Evolutionary conservation across 2,329 filamentous ascomycete genomes (phyloP).

Genomic region (Cladophialophora chaetospira): DNA sequence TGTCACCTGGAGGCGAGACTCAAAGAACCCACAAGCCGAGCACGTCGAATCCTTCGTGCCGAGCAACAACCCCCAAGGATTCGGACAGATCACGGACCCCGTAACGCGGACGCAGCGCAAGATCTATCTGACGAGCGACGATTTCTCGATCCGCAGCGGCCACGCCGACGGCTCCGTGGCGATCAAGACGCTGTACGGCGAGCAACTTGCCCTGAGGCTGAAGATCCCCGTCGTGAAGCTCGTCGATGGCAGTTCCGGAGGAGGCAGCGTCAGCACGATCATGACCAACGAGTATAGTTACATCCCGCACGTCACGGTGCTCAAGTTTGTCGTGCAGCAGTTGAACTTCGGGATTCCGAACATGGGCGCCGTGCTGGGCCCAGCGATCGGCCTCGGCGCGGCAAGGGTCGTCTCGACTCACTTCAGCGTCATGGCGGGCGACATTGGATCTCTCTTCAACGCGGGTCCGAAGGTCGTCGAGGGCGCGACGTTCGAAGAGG

Average conservation of each 20-base stretch:
- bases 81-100: slow-evolving; percentile 48
- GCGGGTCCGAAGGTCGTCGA: slow-evolving; percentile 66
- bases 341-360: slow-evolving; percentile 67
- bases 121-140: slow-evolving; percentile 64
- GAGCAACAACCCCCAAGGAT: slow-evolving; percentile 65
- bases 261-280: slow-evolving; percentile 45
- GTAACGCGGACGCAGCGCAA: slow-evolving; percentile 47
- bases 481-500: slow-evolving; percentile 66
- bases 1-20: slow-evolving; percentile 54
- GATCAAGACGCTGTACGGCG: slow-evolving; percentile 61
- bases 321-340: slow-evolving; percentile 38
- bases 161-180: slow-evolving; percentile 63
- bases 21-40: slow-evolving; percentile 45
- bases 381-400: slow-evolving; percentile 62
- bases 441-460: slow-evolving; percentile 64
- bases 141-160: slow-evolving; percentile 64
- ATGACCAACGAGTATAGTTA: slow-evolving; percentile 57
- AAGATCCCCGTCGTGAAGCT: slow-evolving; percentile 67
- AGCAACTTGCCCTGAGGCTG: slow-evolving; percentile 63
- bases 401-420: slow-evolving; percentile 64
- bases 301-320: slow-evolving; percentile 59
- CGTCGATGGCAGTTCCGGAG: slow-evolving; percentile 64
- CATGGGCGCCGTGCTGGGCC: slow-evolving; percentile 63
- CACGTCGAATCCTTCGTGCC: slow-evolving; percentile 57
- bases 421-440: slow-evolving; percentile 66